Evolutionary conservation across 2,329 filamentous ascomycete species (phyloP), one percentile per base, ranked within the genome.

Genomic region (Xylariaceae sp.): DNA sequence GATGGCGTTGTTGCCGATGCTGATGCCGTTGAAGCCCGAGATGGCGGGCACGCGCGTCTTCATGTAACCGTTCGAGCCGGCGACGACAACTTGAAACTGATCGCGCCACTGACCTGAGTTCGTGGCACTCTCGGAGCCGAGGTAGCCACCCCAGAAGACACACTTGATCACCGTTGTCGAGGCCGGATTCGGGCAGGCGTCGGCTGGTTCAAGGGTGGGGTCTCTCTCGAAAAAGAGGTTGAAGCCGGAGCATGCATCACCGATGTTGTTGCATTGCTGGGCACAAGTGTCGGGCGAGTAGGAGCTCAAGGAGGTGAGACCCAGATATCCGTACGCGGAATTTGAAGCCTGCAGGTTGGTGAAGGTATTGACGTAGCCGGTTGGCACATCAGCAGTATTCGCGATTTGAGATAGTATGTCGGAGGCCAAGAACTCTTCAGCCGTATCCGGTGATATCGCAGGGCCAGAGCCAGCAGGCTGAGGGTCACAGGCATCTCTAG

Each of bases 191-290:
- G 34, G 22, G 22, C 50, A 53, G 17, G 10, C 19, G 10, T 34
- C 16, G 2, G 27, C 48, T 14, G 47, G 40, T 23, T 23, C 44
- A 19, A 47, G 10, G 32, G 45, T 32, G 10, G 45, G 50, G 20
- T 45, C 42, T 6, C 50, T 38, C 35, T 53, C 48, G 34, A 48
- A 53, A 35, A 44, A 51, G 27, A 53, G 36, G 39, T 51, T 48
- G 25, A 53, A 50, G n/a, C n/a, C n/a, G 10, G 25, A 47, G n/a
- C 14, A 16, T 27, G 48, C 50, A 6, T 40, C 43, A 23, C 25
- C 21, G 14, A 44, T 48, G 1, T 14, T 29, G 11, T 40, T 22
- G 37, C 50, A 53, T 17, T 35, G 21, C 3, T 12, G 3, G 3
- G 45, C 48, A 19, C 50, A 53, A 8, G 21, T 3, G 2, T 23